Base-by-base conservation (phyloP, 106 monocot species). In the Triglochin maritima region DNA sequence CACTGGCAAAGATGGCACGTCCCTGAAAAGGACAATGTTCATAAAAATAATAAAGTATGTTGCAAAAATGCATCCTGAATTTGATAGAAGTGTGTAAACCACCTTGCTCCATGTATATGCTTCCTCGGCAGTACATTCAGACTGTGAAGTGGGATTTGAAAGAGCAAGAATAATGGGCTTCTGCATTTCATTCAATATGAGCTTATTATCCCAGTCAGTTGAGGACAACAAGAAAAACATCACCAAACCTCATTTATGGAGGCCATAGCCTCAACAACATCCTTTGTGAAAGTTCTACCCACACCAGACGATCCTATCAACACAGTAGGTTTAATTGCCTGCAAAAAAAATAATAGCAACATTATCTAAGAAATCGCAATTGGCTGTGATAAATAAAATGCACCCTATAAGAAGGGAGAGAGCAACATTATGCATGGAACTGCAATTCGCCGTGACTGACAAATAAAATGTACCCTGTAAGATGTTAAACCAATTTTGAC, bases 101-200 rank as follows among this genome's bases (percentile, higher is more conserved):
- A 86, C 89, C 84, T 94, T 68, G 71, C 74, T 94, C 94, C 94
- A 94, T 7, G 86, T 82, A 69, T 94, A 94, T 62, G 94, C 94
- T 74, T 94, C 84, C 69, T 94, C 94, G 48, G 94, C 86, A 59
- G 89, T 94, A 64, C 89, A 89, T 53, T 89, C 94, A 14, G 93
- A 86, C 60, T 88, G 93, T 11, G 93, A 83, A 7, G 93, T 93
- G n/a, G 93, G 93, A 63, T 93, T 93, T 12, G 93, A 93, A 0
- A 93, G 78, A 66, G 93, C 85, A 63, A 93, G 83, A 78, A 93
- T 93, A 6, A 93, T 54, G 48, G 93, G 93, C 65, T 79, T 93
- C 93, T 93, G 67, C 56, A 71, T 29, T 44, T 4, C 46, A 57
- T 57, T 58, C 5, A 58, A 57, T 44, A 56, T 10, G 41, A 29